phyloP scores from a whole-genome alignment of 2,329 filamentous ascomycete genomes.

The Ampelomyces quisqualis region DNA sequence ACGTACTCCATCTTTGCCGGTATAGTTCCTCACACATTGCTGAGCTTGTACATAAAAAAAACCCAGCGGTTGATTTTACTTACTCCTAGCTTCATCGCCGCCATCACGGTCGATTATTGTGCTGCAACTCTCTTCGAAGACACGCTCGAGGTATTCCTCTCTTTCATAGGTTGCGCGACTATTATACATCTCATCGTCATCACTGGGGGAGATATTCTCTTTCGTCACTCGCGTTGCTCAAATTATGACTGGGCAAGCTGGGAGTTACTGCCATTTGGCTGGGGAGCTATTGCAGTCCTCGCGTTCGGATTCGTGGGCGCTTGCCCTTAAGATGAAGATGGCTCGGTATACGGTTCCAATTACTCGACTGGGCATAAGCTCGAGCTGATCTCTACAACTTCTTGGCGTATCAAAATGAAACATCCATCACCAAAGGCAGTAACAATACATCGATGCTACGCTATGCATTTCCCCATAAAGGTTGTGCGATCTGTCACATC shows the following conservation, averaged over 20 bases:
- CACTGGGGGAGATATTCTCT: constrained; percentile 40
- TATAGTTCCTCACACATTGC: too few relatives aligned
- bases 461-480: too few relatives aligned
- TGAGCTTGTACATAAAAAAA: too few relatives aligned
- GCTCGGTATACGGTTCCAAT: constrained; percentile 40
- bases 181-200: constrained; percentile 38
- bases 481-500: too few relatives aligned
- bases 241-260: constrained; percentile 41
- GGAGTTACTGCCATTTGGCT: constrained; percentile 35
- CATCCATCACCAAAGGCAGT: too few relatives aligned
- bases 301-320: constrained; percentile 37
- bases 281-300: constrained; percentile 39
- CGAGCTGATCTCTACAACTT: constrained; percentile 37
- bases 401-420: too few relatives aligned
- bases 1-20: too few relatives aligned
- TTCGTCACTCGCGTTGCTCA: constrained; percentile 33
- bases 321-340: constrained; percentile 40
- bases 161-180: constrained; percentile 34
- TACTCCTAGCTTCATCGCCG: constrained; percentile 36
- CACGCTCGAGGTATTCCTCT: constrained; percentile 27
- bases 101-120: constrained; percentile 39
- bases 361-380: constrained; percentile 39
- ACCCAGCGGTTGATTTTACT: too few relatives aligned
- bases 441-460: too few relatives aligned
- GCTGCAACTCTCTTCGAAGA: constrained; percentile 36